Evolutionary conservation across 345 rosid genomes (phyloP), one percentile per base, ranked within the genome.

Genomic region (Citrus medica): DNA sequence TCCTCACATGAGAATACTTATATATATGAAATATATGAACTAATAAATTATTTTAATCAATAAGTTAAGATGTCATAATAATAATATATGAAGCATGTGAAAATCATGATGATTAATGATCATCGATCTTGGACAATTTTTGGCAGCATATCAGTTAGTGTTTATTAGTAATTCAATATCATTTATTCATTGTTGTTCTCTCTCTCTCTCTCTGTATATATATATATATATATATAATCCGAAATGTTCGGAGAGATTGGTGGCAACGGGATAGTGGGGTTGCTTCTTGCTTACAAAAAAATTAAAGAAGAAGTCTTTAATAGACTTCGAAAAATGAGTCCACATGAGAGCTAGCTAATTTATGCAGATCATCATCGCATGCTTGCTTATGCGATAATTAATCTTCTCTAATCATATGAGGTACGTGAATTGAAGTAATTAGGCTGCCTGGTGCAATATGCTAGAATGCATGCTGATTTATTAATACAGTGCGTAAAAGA

Each of bases 261-360:
- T 59, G 55, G 14, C 24, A 35, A 25, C 14, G 16, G 12, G 16
- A 9, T 42, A 62, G 69, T 74, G 76, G 69, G 69, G 69, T 42
- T 63, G 77, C 48, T 42, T 42, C 14, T 42, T 42, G 48, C 48
- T 10, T 2, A 42, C 13, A 2, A 10, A 10, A 42, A 42, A 40
- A 42, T 42, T 42, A 10, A 42, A 42, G 48, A 40, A 40, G 46
- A 42, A 42, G 3, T 42, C 12, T 10, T 42, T 42, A 42, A 42
- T 10, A 42, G 48, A 3, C 28, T 42, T 62, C 5, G 60, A 28
- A 42, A 63, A 55, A 63, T 63, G 27, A 74, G 27, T 40, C 40
- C 68, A 74, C 77, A 74, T 74, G 77, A 73, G 37, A 42, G 48
- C 48, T 42, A 10, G 28, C 17, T 61, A 74, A 56, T 19, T 12